Base-by-base conservation (phyloP, 805 yeast genomes). In the Lachancea thermotolerans region DNA sequence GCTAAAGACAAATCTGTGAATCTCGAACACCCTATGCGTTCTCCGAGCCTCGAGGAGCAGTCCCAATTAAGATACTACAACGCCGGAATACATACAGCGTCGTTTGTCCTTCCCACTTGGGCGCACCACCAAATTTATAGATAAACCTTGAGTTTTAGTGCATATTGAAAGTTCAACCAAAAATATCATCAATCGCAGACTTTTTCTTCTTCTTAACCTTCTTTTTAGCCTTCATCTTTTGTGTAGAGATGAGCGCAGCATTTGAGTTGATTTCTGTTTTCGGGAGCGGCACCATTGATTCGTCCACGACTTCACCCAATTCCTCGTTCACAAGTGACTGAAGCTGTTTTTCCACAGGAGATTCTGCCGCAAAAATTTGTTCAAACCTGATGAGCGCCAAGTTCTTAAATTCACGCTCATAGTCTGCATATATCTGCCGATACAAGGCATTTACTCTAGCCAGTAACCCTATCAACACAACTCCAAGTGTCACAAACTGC, bases 41-140 rank as follows among this genome's bases (percentile, higher is more conserved):
- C 74, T 43, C 53, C 73, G 6, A 51, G 64, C 2, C 73, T 67
- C 21, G 61, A 67, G 36, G 89, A 84, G 59, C 62, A 63, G 17
- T 56, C 65, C 44, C 57, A 72, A 42, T 75, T 83, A 65, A 73
- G 67, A 55, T 87, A 87, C 64, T 87, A 87, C 68, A 83, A 76
- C 56, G 58, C 72, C 27, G 68, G 67, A 36, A 78, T 87, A 37
- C 96, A 87, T 66, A 65, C 69, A 47, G 79, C 90, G 3, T 74
- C 91, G 37, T 87, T 85, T 60, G 77, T 86, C 27, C 67, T 87
- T 45, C 96, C 96, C 25, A 79, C 78, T 35, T 85, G 91, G 88
- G 95, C 93, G 0, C 67, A 72, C 39, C 63, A 63, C 18, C 57
- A 61, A 25, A 45, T 58, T n/a, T 29, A 44, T 40, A 28, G 35